Percentiles rank a stretch among this genome's conserved stretches.
Conservation (phyloP, 495 filamentous ascomycete genomes). For the Neurospora sp. region DNA sequence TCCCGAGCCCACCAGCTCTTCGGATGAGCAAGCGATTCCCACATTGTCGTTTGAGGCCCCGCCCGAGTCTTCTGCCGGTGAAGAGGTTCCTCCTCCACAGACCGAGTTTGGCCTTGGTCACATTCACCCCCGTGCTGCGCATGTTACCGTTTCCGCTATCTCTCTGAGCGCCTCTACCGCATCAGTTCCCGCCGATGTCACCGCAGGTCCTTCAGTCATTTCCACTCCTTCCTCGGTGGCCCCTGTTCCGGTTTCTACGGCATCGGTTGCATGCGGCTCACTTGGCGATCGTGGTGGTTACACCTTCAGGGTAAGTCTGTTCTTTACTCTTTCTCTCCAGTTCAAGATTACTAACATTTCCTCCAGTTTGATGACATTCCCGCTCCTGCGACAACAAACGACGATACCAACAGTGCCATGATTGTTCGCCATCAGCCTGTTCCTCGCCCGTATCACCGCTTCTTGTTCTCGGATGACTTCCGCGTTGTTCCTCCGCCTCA, state of each 20-base stretch:
- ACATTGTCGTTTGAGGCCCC: not conserved
- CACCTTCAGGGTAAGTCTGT: not conserved
- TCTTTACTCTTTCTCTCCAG: not conserved
- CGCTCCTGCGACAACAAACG: not conserved
- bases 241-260: not conserved
- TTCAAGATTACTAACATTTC: not conserved
- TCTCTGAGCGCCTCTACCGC: not conserved
- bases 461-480: not conserved
- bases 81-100: slow-evolving; percentile 7
- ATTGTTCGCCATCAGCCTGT: not conserved
- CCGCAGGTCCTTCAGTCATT: not conserved
- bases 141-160: not conserved
- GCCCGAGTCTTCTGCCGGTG: not conserved
- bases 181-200: not conserved
- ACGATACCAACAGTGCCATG: not conserved
- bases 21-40: not conserved
- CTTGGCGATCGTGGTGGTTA: not conserved
- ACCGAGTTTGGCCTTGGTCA: slow-evolving; percentile 8
- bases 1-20: not conserved
- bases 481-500: not conserved
- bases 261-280: not conserved
- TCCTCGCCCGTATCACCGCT: not conserved
- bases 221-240: not conserved
- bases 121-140: not conserved
- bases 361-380: not conserved